Evolutionary conservation across 345 rosid genomes (phyloP).

Genomic region (Geranium rotundifolium): DNA sequence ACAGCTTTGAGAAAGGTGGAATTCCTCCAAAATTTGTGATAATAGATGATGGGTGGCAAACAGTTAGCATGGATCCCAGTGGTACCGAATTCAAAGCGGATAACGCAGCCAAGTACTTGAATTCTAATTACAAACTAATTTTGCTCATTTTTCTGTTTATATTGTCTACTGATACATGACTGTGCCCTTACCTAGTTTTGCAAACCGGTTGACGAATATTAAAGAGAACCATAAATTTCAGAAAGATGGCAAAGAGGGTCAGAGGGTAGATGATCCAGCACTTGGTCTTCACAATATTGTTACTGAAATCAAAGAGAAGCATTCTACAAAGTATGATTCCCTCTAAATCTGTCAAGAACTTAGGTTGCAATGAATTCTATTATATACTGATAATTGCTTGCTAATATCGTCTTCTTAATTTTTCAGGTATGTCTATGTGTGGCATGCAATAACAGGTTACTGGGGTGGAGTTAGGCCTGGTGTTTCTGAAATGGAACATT

Average conservation of each 20-base stretch:
- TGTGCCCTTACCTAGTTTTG: conserved; percentile 31
- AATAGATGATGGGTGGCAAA: conserved; percentile 68
- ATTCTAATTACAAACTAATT: not conserved
- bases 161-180: not conserved
- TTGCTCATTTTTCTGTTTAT: not conserved
- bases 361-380: not conserved
- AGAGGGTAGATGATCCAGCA: conserved; percentile 44
- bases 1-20: conserved; percentile 48
- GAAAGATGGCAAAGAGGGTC: conserved; percentile 47
- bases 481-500: conserved; percentile 39
- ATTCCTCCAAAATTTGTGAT: conserved; percentile 53
- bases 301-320: conserved; percentile 42
- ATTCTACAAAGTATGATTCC: conserved; percentile 36
- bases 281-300: conserved; percentile 46
- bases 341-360: not conserved
- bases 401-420: not conserved
- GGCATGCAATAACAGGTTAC: conserved; percentile 66
- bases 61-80: conserved; percentile 53
- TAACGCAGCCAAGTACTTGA: conserved; percentile 37
- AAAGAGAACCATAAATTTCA: conserved; percentile 62
- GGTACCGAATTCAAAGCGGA: conserved; percentile 33
- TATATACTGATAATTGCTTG: not conserved
- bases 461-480: conserved; percentile 60
- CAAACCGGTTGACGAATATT: conserved; percentile 46
- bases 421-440: conserved; percentile 42